Evolutionary conservation across 768 basidiomycete species (phyloP).

Genomic region (Lentinus tigrinus): DNA sequence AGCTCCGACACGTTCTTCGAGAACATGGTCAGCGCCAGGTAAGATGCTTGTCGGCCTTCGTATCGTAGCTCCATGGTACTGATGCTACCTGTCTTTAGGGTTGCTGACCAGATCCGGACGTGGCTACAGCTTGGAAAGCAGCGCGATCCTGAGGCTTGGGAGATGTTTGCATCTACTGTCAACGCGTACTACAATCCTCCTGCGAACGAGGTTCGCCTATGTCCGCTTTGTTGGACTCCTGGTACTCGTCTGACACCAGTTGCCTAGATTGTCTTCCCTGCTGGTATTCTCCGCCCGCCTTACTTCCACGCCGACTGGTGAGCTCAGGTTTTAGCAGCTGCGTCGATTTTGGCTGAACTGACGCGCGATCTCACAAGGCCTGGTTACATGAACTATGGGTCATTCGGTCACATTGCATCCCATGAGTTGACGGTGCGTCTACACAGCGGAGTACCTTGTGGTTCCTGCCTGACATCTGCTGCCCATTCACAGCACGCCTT

Average conservation of each 20-base stretch:
- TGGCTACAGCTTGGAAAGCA: conserved; percentile 76
- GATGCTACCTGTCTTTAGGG: conserved; percentile 33
- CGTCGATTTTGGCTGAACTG: too few species aligned
- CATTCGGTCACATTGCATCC: conserved; percentile 88
- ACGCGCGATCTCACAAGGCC: conserved; percentile 53
- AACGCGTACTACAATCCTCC: conserved; percentile 90
- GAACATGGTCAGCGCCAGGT: conserved; percentile 72
- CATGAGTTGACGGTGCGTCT: conserved; percentile 83
- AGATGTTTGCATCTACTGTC: conserved; percentile 84
- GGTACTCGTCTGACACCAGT: neutral
- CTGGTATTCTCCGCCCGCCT: conserved; percentile 90
- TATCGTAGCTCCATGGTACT: neutral
- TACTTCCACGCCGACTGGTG: conserved; percentile 85
- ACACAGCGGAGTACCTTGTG: neutral
- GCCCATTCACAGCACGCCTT: conserved; percentile 72
- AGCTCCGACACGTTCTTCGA: conserved; percentile 75
- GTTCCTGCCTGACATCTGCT: neutral
- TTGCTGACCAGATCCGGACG: conserved; percentile 58
- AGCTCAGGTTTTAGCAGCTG: too few species aligned
- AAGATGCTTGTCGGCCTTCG: conserved; percentile 7
- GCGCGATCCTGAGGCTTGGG: conserved; percentile 76
- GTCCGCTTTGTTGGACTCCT: neutral
- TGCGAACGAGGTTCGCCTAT: conserved; percentile 68
- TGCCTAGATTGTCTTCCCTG: conserved; percentile 86
- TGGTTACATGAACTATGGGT: conserved; percentile 83